A percentile compares a stretch with the other conserved stretches of the same genome.
Conservation (phyloP, 495 filamentous ascomycete genomes). For the Talaromyces liani region DNA sequence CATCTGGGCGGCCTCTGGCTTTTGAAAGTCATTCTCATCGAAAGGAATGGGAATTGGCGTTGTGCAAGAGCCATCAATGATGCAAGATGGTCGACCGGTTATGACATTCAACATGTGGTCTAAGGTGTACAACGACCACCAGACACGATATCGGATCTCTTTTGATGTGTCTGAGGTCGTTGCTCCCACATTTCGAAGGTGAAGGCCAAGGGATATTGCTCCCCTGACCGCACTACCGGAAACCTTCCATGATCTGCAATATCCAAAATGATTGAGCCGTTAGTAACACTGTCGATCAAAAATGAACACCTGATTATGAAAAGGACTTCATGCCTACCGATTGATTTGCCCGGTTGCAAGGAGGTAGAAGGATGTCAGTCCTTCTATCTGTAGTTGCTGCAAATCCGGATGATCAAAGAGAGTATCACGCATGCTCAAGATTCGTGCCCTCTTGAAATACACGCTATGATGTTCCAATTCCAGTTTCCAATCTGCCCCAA, state of each 20-base stretch:
- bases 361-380: conserved; percentile 53
- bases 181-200: conserved; percentile 47
- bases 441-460: conserved; percentile 49
- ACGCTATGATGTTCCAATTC: conserved; percentile 44
- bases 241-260: conserved; percentile 51
- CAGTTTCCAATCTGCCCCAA: conserved; percentile 33
- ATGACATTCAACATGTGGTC: conserved; percentile 51
- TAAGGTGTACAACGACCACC: conserved; percentile 53
- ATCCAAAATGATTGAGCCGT: neutral
- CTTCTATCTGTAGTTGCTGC: conserved; percentile 51
- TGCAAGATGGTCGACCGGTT: conserved; percentile 53
- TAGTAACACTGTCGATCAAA: neutral
- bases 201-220: conserved; percentile 52
- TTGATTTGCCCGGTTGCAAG: conserved; percentile 51
- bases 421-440: conserved; percentile 43
- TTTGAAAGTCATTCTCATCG: conserved; percentile 39
- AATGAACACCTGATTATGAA: too few relatives aligned
- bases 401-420: conserved; percentile 46
- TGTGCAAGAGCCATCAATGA: conserved; percentile 46
- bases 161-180: conserved; percentile 42
- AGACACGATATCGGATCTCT: conserved; percentile 50
- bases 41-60: conserved; percentile 48
- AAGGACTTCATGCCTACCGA: conserved; percentile 32
- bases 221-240: conserved; percentile 50
- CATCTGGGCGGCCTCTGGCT: conserved; percentile 25